Conservation (phyloP, 768 basidiomycete genomes). For the Naganishia kalamii region DNA sequence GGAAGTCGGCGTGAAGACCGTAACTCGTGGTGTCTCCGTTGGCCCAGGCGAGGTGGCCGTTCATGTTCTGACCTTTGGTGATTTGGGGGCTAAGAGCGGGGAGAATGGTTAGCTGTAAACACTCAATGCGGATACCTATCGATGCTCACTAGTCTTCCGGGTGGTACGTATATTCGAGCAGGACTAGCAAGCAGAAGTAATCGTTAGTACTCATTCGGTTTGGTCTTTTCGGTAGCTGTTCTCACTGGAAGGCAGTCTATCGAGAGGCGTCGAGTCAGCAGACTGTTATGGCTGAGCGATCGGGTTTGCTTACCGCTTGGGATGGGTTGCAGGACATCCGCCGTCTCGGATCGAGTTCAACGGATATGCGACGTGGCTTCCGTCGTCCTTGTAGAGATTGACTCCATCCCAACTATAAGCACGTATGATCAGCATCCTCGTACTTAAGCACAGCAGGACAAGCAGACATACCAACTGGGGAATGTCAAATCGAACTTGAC, state of each 20-base stretch:
- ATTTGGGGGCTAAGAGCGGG: constrained; percentile 24
- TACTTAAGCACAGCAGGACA: too few relatives aligned
- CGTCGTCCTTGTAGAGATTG: constrained; percentile 34
- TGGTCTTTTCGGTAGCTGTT: too few relatives aligned
- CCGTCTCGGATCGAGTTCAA: background rate
- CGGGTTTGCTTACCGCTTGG: too few relatives aligned
- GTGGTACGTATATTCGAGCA: constrained; percentile 35
- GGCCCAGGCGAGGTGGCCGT: constrained; percentile 45
- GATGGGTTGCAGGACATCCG: too few relatives aligned
- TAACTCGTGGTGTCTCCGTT: constrained; percentile 62
- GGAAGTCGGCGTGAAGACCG: constrained; percentile 50
- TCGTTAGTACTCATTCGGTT: too few relatives aligned
- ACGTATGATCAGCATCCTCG: constrained; percentile 14
- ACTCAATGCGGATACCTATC: background rate
- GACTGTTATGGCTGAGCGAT: background rate
- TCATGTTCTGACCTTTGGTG: constrained; percentile 18
- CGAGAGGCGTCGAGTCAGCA: background rate
- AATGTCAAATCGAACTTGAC: background rate
- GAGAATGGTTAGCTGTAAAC: background rate
- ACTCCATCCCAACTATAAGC: constrained; percentile 41
- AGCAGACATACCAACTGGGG: background rate
- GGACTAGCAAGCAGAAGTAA: constrained; percentile 37
- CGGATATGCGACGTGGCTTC: constrained; percentile 32
- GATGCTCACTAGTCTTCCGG: background rate
- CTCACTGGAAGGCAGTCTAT: background rate